A percentile compares a stretch with the other conserved stretches of the same genome.
Conservation (phyloP, 2,329 filamentous ascomycete genomes). For the Alternaria novae-zelandiae region DNA sequence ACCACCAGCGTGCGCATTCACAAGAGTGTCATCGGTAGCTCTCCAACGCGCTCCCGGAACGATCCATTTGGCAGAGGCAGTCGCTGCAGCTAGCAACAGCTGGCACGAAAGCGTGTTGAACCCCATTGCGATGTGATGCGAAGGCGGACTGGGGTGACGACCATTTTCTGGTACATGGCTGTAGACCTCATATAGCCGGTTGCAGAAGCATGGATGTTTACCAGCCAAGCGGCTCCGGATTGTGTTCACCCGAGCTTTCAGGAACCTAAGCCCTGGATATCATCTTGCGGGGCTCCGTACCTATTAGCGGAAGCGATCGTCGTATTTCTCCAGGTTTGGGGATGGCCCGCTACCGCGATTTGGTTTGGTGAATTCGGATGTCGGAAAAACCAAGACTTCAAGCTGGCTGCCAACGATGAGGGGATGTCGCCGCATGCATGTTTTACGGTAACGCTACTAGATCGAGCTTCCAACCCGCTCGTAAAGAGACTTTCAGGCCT, state of each 20-base stretch:
- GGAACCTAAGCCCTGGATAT: conserved; percentile 20
- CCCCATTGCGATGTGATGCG: conserved; percentile 17
- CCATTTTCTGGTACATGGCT: conserved; percentile 1
- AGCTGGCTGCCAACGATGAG: not conserved
- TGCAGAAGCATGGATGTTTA: conserved; percentile 12
- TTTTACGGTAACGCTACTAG: not conserved
- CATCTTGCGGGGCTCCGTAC: conserved; percentile 33
- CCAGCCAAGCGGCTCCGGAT: conserved; percentile 35
- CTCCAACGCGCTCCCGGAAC: conserved; percentile 67
- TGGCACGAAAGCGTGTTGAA: conserved; percentile 25
- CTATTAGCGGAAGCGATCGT: conserved; percentile 16
- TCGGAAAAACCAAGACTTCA: conserved; percentile 26
- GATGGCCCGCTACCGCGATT: conserved; percentile 15
- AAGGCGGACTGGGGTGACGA: conserved; percentile 2
- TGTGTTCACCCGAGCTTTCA: conserved; percentile 31
- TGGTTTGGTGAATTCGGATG: not conserved
- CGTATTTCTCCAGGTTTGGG: conserved; percentile 30
- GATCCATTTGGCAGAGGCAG: conserved; percentile 60
- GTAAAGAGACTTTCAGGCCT: not conserved
- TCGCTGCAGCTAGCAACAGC: conserved; percentile 30
- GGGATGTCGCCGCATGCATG: not conserved
- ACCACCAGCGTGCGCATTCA: conserved; percentile 68
- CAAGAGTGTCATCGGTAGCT: conserved; percentile 65
- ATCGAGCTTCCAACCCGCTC: not conserved
- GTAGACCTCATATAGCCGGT: conserved; percentile 28